Evolutionary conservation across 495 filamentous ascomycete genomes (phyloP).

Genomic region (Tuber aestivum): DNA sequence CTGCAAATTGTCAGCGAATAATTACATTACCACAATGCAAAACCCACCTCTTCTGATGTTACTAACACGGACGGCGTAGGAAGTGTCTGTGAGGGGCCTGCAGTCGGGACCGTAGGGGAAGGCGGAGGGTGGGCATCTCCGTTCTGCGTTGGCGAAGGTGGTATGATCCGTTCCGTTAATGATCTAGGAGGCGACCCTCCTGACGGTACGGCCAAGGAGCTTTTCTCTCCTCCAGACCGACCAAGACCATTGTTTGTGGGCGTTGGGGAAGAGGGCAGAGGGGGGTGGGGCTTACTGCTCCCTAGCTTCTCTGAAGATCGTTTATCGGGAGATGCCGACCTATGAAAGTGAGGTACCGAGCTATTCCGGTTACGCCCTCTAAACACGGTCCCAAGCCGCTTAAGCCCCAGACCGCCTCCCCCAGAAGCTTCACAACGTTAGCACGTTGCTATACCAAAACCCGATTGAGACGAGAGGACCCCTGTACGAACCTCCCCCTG

Average conservation of each 20-base stretch:
- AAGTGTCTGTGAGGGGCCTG: conserved; percentile 16
- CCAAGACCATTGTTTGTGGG: conserved; percentile 23
- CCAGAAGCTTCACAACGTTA: conserved; percentile 15
- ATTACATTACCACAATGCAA: neutral
- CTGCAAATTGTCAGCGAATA: conserved; percentile 30
- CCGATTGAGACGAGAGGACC: conserved; percentile 44
- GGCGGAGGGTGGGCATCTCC: conserved; percentile 29
- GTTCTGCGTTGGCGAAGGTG: conserved; percentile 28
- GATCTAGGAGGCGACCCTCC: conserved; percentile 28
- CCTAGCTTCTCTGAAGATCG: conserved; percentile 31
- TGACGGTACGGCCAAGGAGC: conserved; percentile 11
- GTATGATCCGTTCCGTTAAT: conserved; percentile 15
- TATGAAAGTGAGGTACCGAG: conserved; percentile 35
- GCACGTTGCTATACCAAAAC: conserved; percentile 17
- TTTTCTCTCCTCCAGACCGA: conserved; percentile 16
- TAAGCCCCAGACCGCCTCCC: conserved; percentile 36
- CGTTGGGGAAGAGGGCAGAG: conserved; percentile 22
- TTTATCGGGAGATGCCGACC: conserved; percentile 38
- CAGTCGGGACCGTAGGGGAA: conserved; percentile 16
- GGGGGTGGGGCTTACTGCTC: conserved; percentile 13
- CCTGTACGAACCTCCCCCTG: conserved; percentile 43
- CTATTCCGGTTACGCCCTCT: conserved; percentile 42
- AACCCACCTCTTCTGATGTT: conserved; percentile 33
- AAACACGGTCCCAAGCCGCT: conserved; percentile 40
- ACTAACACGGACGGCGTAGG: conserved; percentile 33